Conservation (phyloP, 169 alveolate species). For the Plasmodium sp. region DNA sequence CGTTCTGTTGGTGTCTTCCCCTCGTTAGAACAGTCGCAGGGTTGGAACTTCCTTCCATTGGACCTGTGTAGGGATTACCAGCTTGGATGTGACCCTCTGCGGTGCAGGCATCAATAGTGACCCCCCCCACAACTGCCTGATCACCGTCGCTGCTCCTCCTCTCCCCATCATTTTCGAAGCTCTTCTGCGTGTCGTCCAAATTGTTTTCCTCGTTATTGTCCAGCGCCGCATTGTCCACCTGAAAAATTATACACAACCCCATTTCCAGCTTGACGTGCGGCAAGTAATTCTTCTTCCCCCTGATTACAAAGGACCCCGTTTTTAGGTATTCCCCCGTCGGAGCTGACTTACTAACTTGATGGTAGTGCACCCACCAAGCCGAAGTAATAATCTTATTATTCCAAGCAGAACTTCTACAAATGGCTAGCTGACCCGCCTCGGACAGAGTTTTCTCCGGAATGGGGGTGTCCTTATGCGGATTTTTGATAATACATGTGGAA, state of each 20-base stretch:
- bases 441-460: conserved; percentile 87
- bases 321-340: conserved; percentile 95
- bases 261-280: conserved; percentile 94
- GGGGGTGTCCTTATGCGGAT: conserved; percentile 84
- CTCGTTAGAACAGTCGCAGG: background rate
- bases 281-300: conserved; percentile 96
- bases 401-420: conserved; percentile 96
- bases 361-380: conserved; percentile 98
- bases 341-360: conserved; percentile 97
- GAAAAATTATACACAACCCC: conserved; percentile 92
- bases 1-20: background rate
- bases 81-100: background rate
- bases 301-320: conserved; percentile 95
- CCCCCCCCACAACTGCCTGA: background rate
- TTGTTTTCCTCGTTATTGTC: background rate
- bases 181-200: conserved; percentile 5
- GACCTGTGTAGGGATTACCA: background rate
- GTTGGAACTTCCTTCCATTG: background rate
- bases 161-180: background rate
- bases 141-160: background rate
- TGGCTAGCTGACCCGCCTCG: conserved; percentile 90
- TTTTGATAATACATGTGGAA: conserved; percentile 95
- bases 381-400: conserved; percentile 91
- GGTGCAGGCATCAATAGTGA: background rate
- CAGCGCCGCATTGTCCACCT: conserved; percentile 5